Evolutionary conservation across 495 filamentous ascomycete genomes (phyloP).

Genomic region (Talaromyces liani): DNA sequence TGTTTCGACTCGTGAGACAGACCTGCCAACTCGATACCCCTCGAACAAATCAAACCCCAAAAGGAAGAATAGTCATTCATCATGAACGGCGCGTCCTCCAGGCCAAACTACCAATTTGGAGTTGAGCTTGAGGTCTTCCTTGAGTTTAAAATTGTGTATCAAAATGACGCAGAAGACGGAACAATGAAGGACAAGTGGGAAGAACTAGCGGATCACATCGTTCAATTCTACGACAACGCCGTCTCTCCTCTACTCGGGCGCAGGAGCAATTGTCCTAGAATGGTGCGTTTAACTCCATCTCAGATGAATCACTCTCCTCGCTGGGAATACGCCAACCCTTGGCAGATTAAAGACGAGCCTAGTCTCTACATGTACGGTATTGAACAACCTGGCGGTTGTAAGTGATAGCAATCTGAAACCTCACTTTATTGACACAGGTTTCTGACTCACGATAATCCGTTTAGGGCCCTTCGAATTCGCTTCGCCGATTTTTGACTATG

Average conservation of each 20-base stretch:
- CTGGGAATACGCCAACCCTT: neutral
- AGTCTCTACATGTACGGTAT: neutral
- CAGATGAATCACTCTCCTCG: no score
- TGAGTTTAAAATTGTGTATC: neutral
- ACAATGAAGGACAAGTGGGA: neutral
- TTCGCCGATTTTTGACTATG: neutral
- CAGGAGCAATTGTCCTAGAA: no score
- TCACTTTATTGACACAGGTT: neutral
- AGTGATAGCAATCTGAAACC: neutral
- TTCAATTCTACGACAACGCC: neutral
- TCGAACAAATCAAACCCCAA: neutral
- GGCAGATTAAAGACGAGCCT: neutral
- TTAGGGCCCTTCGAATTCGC: neutral
- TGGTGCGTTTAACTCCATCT: no score
- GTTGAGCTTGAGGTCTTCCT: neutral
- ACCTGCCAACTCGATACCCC: neutral
- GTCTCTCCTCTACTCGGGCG: no score
- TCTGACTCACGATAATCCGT: neutral
- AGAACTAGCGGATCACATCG: neutral
- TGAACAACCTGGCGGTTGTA: neutral
- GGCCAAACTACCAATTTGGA: neutral
- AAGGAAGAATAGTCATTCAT: neutral
- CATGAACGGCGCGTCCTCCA: neutral
- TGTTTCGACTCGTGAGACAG: neutral
- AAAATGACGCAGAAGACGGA: neutral